These are phyloP conservation scores for Boletus vermiculosoides DNA, from an alignment of 768 basidiomycete genomes.

Conservation along the genomic window DNA sequence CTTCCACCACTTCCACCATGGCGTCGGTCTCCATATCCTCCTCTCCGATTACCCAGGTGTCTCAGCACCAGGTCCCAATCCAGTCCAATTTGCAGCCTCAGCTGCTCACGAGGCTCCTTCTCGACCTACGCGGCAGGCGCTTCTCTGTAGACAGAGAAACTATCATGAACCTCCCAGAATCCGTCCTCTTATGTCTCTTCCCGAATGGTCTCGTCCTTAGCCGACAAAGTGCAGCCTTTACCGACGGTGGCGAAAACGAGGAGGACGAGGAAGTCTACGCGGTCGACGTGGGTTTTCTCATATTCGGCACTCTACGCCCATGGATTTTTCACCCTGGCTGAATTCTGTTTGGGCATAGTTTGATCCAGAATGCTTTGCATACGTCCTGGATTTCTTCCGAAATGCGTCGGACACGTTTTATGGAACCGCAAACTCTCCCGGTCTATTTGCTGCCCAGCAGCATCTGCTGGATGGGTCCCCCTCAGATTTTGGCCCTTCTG, in stretches of 20 bases:
- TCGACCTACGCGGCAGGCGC: conserved; percentile 88
- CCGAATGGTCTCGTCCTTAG: conserved; percentile 95
- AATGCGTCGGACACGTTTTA: conserved; percentile 89
- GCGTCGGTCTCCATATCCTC: conserved; percentile 46
- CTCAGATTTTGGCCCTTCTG: conserved; percentile 58
- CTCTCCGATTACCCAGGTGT: conserved; percentile 54
- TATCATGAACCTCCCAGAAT: conserved; percentile 98
- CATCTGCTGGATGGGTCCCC: conserved; percentile 66
- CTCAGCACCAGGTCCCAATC: conserved; percentile 51
- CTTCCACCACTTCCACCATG: conserved; percentile 30
- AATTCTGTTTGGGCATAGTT: conserved; percentile 55
- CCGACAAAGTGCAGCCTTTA: conserved; percentile 74
- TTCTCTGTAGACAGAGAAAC: conserved; percentile 97
- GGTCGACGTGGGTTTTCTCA: conserved; percentile 77
- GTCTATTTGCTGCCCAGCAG: conserved; percentile 76
- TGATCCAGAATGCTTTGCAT: conserved; percentile 95
- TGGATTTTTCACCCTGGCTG: not conserved
- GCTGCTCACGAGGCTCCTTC: conserved; percentile 81
- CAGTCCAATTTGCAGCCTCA: conserved; percentile 80
- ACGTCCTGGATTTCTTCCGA: conserved; percentile 89
- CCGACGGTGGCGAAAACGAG: conserved; percentile 70
- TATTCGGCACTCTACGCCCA: conserved; percentile 4
- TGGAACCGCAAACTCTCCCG: conserved; percentile 71
- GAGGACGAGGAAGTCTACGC: conserved; percentile 92
- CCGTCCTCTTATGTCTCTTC: conserved; percentile 92